These are phyloP conservation scores for Saccharomycopsis fibuligera DNA, from an alignment of 805 yeast genomes.

Conservation along the genomic window DNA sequence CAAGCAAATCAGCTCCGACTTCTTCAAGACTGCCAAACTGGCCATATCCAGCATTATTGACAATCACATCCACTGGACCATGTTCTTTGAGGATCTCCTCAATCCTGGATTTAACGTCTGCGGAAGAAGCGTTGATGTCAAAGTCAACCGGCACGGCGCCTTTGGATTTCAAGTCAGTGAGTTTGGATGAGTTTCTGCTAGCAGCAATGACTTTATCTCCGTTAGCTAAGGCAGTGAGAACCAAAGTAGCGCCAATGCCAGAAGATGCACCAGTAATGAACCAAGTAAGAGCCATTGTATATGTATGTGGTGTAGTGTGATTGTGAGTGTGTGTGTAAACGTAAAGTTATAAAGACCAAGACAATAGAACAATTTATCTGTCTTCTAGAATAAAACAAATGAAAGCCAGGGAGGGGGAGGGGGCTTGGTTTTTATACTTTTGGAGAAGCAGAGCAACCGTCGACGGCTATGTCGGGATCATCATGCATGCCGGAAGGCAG, in stretches of 20 bases:
- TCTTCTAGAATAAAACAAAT: too few species aligned
- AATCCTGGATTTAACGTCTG: background rate
- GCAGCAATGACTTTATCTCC: constrained; percentile 7
- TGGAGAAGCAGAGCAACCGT: too few species aligned
- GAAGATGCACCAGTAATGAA: constrained; percentile 2
- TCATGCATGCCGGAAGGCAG: too few species aligned
- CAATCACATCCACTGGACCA: constrained; percentile 9
- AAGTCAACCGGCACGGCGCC: constrained; percentile 4
- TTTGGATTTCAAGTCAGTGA: background rate
- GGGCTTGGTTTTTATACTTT: too few species aligned
- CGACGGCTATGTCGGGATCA: too few species aligned
- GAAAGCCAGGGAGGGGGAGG: too few species aligned
- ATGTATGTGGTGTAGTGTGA: too few species aligned
- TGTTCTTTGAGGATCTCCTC: background rate
- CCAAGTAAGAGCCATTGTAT: background rate
- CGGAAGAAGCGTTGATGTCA: constrained; percentile 1
- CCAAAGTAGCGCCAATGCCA: constrained; percentile 1
- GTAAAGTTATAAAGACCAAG: too few species aligned
- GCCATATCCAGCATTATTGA: constrained; percentile 14
- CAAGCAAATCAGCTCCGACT: background rate
- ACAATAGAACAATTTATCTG: too few species aligned
- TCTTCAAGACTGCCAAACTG: constrained; percentile 9
- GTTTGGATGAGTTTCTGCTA: background rate
- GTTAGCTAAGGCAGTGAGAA: constrained; percentile 1
- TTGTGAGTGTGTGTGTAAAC: too few species aligned